phyloP scores from a whole-genome alignment of 805 yeast species.

The Kodamaea laetipori region DNA sequence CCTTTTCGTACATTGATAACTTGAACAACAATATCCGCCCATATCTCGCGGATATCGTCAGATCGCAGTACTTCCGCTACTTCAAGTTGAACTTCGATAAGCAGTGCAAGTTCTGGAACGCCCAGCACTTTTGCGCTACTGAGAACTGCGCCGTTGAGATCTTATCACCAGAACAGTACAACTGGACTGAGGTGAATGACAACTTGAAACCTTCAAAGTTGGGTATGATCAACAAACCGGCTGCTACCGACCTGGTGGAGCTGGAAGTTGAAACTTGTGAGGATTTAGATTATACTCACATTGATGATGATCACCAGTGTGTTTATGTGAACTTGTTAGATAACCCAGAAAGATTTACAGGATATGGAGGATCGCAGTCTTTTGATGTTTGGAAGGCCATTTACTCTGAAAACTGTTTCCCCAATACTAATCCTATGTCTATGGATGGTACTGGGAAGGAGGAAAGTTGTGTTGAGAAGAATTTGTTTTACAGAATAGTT shows the following conservation, averaged over 20 bases:
- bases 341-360: slow-evolving; percentile 96
- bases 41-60: slow-evolving; percentile 56
- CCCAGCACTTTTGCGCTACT: slow-evolving; percentile 80
- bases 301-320: slow-evolving; percentile 64
- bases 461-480: slow-evolving; percentile 76
- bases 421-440: slow-evolving; percentile 44
- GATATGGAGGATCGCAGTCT: slow-evolving; percentile 92
- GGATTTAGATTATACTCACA: slow-evolving; percentile 68
- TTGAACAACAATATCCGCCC: slow-evolving; percentile 44
- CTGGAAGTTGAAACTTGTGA: slow-evolving; percentile 36
- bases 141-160: slow-evolving; percentile 89
- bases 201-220: slow-evolving; percentile 73
- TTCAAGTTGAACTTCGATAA: slow-evolving; percentile 82
- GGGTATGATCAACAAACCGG: slow-evolving; percentile 43
- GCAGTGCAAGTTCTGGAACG: slow-evolving; percentile 85
- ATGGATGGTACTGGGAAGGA: slow-evolving; percentile 36
- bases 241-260: slow-evolving; percentile 27
- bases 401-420: slow-evolving; percentile 88
- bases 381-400: slow-evolving; percentile 91
- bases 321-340: slow-evolving; percentile 84
- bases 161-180: slow-evolving; percentile 62
- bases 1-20: slow-evolving; percentile 44
- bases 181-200: slow-evolving; percentile 58
- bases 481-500: slow-evolving; percentile 80
- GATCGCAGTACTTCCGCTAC: slow-evolving; percentile 81